Evolutionary conservation across 179 eudicot genomes (phyloP), one percentile per base, ranked within the genome.

Genomic region (Corrigiola litoralis): DNA sequence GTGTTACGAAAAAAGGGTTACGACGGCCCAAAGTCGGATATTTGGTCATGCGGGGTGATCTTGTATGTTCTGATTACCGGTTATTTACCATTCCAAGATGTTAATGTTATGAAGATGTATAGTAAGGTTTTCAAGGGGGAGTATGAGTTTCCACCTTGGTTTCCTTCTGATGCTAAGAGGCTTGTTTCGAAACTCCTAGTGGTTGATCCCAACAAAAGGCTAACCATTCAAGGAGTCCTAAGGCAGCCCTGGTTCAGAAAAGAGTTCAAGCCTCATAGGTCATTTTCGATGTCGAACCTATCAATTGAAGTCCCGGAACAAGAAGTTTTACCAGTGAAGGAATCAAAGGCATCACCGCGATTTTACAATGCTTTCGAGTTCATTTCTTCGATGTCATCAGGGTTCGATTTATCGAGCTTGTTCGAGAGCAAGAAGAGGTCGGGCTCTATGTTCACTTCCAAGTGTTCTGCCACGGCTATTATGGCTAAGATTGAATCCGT

Each of bases 351-450:
- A 8, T 24, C 78, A 0, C 63, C 89, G 0, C 89, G 87, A 0
- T 88, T 85, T 31, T 88, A 68, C 58, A 90, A 88, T 27, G 97
- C 97, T 2, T 90, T 90, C 28, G 97, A 86, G 75, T 80, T 90
- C 41, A 90, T 90, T 23, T 81, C 97, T 4, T 82, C 95, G 0
- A 84, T 90, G 90, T 90, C 95, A 0, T 86, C 95, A 0, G 95
- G 97, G 23, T 88, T 88, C 18, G 86, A 90, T 51, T 38, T 90
- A 46, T 90, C 95, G 12, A 78, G 75, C 33, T 54, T 90, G 14
- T 90, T 88, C 31, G 90, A 84, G 73, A 70, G 52, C 0, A 69
- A 73, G 38, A 71, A 29, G 65, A 80, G 66, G 33, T 36, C 63
- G 0, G 85, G 87, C 32, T 78, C 92, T 0, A 67, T 84, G 79